Percentiles rank a stretch among this genome's conserved stretches.
Conservation (phyloP, 2,329 filamentous ascomycete species). For the Monilinia vaccinii-corymbosi region DNA sequence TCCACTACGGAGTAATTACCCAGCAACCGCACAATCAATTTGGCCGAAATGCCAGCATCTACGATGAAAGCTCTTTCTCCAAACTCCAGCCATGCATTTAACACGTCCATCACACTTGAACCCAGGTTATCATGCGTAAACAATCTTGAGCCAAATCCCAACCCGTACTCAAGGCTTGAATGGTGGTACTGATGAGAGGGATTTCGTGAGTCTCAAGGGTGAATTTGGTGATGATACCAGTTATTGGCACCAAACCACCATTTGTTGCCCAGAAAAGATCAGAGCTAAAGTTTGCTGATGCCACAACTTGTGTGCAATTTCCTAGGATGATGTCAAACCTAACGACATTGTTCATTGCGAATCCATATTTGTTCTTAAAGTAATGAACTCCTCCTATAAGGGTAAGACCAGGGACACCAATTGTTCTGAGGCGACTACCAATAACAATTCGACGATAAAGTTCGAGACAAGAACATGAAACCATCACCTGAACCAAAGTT, state of each 20-base stretch:
- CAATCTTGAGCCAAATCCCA: conserved; percentile 32
- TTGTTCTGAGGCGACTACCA: conserved; percentile 13
- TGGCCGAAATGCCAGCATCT: too few species aligned
- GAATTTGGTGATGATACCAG: conserved; percentile 41
- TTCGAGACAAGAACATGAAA: conserved; percentile 15
- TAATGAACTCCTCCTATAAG: conserved; percentile 20
- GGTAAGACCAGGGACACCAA: conserved; percentile 20
- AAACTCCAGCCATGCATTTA: conserved; percentile 22
- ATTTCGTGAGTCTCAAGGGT: conserved; percentile 30
- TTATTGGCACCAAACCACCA: conserved; percentile 38
- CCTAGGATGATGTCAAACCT: conserved; percentile 30
- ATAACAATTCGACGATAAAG: conserved; percentile 9
- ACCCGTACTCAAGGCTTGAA: conserved; percentile 25
- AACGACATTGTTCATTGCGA: conserved; percentile 15
- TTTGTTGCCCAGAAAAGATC: conserved; percentile 46
- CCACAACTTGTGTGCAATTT: conserved; percentile 39
- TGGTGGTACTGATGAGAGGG: conserved; percentile 12
- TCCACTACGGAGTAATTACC: too few species aligned
- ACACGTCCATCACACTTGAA: conserved; percentile 24
- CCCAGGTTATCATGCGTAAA: conserved; percentile 30
- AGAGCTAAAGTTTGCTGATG: conserved; percentile 33
- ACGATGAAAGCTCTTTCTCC: too few species aligned
- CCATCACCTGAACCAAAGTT: conserved; percentile 34
- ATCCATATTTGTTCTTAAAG: conserved; percentile 18
- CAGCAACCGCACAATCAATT: too few species aligned